Percentiles rank a stretch among this genome's conserved stretches.
These are phyloP conservation scores for Aspergillus indologenus DNA, from an alignment of 495 filamentous ascomycete genomes.

Conservation along the genomic window DNA sequence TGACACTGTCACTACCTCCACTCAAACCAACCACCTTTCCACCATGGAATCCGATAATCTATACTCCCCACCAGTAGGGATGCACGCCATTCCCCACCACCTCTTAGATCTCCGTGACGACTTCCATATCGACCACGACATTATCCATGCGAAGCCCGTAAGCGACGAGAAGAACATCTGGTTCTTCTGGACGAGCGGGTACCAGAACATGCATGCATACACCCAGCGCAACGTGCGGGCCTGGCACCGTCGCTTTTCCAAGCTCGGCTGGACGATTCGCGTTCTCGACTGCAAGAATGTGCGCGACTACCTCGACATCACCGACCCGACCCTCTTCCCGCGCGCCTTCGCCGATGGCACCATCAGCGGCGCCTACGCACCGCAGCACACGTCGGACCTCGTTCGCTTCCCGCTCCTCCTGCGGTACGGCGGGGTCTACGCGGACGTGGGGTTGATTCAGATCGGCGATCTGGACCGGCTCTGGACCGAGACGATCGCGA, in stretches of 20 bases:
- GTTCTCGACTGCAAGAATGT: conserved; percentile 50
- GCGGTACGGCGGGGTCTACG: conserved; percentile 54
- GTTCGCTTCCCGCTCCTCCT: conserved; percentile 54
- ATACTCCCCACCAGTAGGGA: background rate
- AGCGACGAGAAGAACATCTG: conserved; percentile 50
- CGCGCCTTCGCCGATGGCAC: conserved; percentile 45
- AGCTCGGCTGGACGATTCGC: conserved; percentile 50
- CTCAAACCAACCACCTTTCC: background rate
- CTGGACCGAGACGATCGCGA: conserved; percentile 45
- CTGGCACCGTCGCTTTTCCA: conserved; percentile 52
- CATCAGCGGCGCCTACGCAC: conserved; percentile 44
- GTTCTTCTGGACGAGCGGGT: conserved; percentile 56
- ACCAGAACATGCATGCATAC: conserved; percentile 46
- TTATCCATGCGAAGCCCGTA: conserved; percentile 40
- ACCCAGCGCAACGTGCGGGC: conserved; percentile 53
- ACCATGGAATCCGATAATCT: background rate
- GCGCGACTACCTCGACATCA: conserved; percentile 44
- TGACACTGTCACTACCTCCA: background rate
- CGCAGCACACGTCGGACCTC: conserved; percentile 55
- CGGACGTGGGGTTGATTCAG: conserved; percentile 53
- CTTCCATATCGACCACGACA: conserved; percentile 40
- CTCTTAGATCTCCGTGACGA: conserved; percentile 43
- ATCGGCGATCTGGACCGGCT: conserved; percentile 54
- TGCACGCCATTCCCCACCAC: background rate
- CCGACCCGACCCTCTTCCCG: conserved; percentile 43